phyloP scores from a whole-genome alignment of 805 yeast species.

The Yarrowia sp. region DNA sequence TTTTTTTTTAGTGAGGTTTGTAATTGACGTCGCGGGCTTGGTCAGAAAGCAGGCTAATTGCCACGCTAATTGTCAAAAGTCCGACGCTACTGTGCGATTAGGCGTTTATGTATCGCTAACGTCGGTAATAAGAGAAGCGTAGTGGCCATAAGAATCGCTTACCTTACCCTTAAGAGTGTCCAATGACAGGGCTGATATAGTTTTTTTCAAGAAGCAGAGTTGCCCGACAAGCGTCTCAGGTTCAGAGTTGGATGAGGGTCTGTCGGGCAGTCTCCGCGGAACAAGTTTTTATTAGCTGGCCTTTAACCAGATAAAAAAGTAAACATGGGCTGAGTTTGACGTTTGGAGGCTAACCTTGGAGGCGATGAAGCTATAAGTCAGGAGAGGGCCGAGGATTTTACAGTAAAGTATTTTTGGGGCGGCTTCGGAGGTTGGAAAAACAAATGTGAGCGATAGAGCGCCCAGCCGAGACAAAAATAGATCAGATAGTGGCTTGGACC shows the following conservation, averaged over 20 bases:
- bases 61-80: too few species aligned
- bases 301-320: background rate
- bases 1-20: background rate
- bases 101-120: background rate
- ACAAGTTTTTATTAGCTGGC: background rate
- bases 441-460: too few species aligned
- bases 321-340: background rate
- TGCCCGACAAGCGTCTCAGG: background rate
- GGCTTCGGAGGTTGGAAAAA: too few species aligned
- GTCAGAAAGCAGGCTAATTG: background rate
- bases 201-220: too few species aligned
- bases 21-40: background rate
- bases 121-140: too few species aligned
- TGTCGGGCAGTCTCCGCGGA: background rate
- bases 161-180: too few species aligned
- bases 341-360: conserved; percentile 2
- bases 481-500: background rate
- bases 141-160: too few species aligned
- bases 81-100: too few species aligned
- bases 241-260: background rate
- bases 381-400: too few species aligned
- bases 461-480: background rate
- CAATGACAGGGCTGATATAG: too few species aligned
- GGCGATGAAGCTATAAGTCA: background rate
- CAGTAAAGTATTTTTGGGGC: too few species aligned